Evolutionary conservation across 306 rosid species (phyloP).

Genomic region (Acacia melanoxylon): DNA sequence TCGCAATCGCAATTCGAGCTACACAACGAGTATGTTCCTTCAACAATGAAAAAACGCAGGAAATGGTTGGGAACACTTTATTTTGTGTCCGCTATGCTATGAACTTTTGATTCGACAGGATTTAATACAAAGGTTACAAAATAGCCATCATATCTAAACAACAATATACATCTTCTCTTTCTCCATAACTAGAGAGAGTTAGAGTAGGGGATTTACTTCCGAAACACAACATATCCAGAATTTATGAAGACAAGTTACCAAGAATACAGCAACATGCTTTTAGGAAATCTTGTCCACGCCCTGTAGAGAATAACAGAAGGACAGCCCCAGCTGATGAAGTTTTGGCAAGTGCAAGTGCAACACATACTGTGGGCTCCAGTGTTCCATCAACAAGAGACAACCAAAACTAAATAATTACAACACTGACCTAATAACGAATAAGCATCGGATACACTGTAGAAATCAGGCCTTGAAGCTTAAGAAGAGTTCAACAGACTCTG

Average conservation of each 20-base stretch:
- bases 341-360: not conserved
- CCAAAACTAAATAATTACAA: conserved; percentile 25
- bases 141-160: not conserved
- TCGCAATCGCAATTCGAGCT: not conserved
- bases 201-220: conserved; percentile 12
- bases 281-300: conserved; percentile 10
- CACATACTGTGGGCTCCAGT: not conserved
- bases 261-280: conserved; percentile 1
- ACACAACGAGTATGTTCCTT: not conserved
- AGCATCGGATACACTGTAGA: not conserved
- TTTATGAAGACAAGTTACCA: not conserved
- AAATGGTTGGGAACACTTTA: not conserved
- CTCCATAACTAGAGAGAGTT: not conserved
- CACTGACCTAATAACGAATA: conserved; percentile 35
- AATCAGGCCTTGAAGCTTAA: conserved; percentile 41
- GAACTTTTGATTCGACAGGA: not conserved
- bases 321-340: conserved; percentile 13
- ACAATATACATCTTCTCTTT: conserved; percentile 3
- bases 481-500: conserved; percentile 62
- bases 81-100: not conserved
- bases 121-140: not conserved
- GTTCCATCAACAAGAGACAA: not conserved
- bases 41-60: not conserved
- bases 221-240: conserved; percentile 10
- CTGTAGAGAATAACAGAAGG: conserved; percentile 17